These are phyloP conservation scores for Funneliformis geosporum DNA, from an alignment of 192 early-diverging fungal species.

Conservation along the genomic window DNA sequence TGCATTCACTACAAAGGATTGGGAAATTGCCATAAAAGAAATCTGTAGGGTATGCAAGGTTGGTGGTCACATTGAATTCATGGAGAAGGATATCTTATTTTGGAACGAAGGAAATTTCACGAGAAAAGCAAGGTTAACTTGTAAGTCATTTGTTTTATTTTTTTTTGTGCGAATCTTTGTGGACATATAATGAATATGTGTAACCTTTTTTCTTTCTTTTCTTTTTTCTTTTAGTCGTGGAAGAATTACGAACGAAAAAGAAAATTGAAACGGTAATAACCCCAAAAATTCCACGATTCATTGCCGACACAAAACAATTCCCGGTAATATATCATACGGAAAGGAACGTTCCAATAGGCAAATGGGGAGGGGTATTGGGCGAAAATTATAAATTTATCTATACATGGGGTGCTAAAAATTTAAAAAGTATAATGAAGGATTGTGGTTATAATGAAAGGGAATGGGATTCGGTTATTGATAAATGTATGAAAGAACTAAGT, in stretches of 20 bases:
- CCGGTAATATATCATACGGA: background rate
- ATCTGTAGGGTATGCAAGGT: background rate
- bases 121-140: background rate
- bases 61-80: background rate
- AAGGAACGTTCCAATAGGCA: background rate
- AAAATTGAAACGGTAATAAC: background rate
- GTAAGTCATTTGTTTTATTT: background rate
- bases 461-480: background rate
- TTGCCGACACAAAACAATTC: background rate
- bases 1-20: conserved; percentile 26
- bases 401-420: background rate
- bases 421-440: background rate
- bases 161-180: background rate
- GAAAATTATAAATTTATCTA: background rate
- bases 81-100: conserved; percentile 14
- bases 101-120: background rate
- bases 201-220: background rate
- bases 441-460: background rate
- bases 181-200: no score
- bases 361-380: background rate
- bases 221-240: background rate
- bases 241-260: background rate
- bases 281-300: background rate
- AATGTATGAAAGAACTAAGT: background rate
- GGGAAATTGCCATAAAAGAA: conserved; percentile 8